Evolutionary conservation across 306 rosid genomes (phyloP).

Genomic region (Betula pendula): DNA sequence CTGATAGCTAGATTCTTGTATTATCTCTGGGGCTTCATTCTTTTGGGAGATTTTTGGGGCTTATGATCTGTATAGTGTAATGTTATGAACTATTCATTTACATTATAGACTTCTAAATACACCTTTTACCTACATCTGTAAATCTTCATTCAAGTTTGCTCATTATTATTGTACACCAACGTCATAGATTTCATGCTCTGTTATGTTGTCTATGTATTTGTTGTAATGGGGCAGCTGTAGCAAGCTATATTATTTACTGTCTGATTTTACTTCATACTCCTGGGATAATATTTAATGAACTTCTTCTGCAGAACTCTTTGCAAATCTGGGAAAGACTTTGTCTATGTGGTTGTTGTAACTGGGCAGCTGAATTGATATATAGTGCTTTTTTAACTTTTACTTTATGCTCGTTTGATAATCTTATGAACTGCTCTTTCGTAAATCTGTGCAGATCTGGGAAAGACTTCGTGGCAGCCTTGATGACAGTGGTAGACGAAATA

Average conservation of each 20-base stretch:
- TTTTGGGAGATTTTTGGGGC: not conserved
- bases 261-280: not conserved
- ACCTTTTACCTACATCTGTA: not conserved
- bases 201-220: not conserved
- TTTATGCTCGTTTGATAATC: not conserved
- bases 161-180: not conserved
- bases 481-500: conserved; percentile 56
- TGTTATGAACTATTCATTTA: not conserved
- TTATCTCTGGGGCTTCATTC: not conserved
- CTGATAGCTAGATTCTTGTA: conserved; percentile 16
- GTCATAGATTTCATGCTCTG: not conserved
- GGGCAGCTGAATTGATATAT: conserved; percentile 1
- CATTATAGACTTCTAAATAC: not conserved
- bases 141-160: not conserved
- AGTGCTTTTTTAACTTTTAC: not conserved
- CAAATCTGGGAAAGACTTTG: not conserved
- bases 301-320: not conserved
- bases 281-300: not conserved
- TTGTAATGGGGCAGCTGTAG: not conserved
- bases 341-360: not conserved
- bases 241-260: not conserved
- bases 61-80: not conserved
- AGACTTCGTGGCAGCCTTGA: conserved; percentile 84
- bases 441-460: conserved; percentile 75
- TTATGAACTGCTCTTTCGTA: conserved; percentile 27